Percentiles rank a stretch among this genome's conserved stretches.
These are phyloP conservation scores for Lantana camara DNA, from an alignment of 257 asterid species.

Conservation along the genomic window DNA sequence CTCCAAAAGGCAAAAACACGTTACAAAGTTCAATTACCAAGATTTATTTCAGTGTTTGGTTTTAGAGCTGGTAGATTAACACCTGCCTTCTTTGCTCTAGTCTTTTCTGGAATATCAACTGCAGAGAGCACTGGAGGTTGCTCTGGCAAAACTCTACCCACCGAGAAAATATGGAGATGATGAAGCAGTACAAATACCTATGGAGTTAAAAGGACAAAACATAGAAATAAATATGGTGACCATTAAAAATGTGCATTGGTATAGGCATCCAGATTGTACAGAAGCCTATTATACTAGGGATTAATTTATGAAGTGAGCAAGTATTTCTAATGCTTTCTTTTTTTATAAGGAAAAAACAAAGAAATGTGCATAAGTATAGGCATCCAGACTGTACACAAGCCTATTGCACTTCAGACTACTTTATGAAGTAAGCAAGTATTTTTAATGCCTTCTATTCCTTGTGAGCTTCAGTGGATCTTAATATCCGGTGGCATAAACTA, in stretches of 20 bases:
- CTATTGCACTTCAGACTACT: background rate
- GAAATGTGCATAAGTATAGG: slow-evolving; percentile 16
- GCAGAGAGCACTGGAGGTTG: slow-evolving; percentile 73
- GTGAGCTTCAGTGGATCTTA: slow-evolving; percentile 18
- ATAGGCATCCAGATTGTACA: background rate
- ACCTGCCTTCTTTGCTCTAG: slow-evolving; percentile 79
- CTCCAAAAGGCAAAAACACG: slow-evolving; percentile 14
- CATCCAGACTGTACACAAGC: background rate
- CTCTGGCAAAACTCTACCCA: slow-evolving; percentile 75
- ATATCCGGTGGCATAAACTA: slow-evolving; percentile 19
- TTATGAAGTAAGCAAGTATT: background rate
- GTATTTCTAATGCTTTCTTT: slow-evolving; percentile 23
- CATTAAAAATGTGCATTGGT: slow-evolving; percentile 13
- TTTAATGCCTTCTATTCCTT: slow-evolving; percentile 25
- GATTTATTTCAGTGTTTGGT: slow-evolving; percentile 67
- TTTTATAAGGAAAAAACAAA: slow-evolving; percentile 24
- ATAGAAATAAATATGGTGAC: slow-evolving; percentile 19
- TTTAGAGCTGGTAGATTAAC: slow-evolving; percentile 60
- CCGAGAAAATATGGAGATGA: slow-evolving; percentile 80
- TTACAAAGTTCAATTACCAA: slow-evolving; percentile 51
- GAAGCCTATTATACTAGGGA: background rate
- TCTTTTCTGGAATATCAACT: slow-evolving; percentile 50
- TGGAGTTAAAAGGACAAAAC: slow-evolving; percentile 24
- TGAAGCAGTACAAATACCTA: slow-evolving; percentile 88
- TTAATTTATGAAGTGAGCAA: slow-evolving; percentile 1